phyloP scores from a whole-genome alignment of 1,284 basidiomycete genomes.

The Leucoagaricus sp. region DNA sequence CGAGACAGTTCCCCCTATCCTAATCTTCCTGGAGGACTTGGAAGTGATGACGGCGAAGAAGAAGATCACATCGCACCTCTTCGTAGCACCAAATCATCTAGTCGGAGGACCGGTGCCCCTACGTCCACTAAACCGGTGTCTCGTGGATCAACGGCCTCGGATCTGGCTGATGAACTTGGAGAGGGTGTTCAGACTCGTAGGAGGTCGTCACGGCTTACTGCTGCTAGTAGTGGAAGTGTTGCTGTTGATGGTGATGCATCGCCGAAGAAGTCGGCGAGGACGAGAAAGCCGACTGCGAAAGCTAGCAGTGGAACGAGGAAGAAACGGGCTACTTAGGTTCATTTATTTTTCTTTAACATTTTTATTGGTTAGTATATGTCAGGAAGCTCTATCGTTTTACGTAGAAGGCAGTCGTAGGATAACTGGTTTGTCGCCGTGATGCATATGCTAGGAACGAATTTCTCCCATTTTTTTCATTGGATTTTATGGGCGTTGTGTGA shows the following conservation, averaged over 20 bases:
- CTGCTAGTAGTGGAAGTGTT: background rate
- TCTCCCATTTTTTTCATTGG: too few relatives aligned
- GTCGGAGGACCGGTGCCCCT: conserved; percentile 14
- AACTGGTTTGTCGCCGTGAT: too few relatives aligned
- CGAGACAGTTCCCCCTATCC: background rate
- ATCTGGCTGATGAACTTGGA: conserved; percentile 30
- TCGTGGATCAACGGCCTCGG: conserved; percentile 28
- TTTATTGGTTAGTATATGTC: background rate
- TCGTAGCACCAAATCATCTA: conserved; percentile 36
- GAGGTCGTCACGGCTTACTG: conserved; percentile 40
- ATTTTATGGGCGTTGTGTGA: too few relatives aligned
- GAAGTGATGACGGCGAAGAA: conserved; percentile 46
- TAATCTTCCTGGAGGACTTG: conserved; percentile 57
- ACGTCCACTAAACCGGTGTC: conserved; percentile 24
- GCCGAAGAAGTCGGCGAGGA: conserved; percentile 12
- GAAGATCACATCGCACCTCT: conserved; percentile 54
- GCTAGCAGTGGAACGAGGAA: background rate
- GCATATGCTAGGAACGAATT: too few relatives aligned
- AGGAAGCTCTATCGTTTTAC: too few relatives aligned
- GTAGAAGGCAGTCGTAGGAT: too few relatives aligned
- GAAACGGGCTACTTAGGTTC: background rate
- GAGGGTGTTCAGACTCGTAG: conserved; percentile 37
- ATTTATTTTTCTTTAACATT: background rate
- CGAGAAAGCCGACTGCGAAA: conserved; percentile 21
- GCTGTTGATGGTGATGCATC: conserved; percentile 4